Base-by-base conservation (phyloP, 176 grass and related monocot genomes). In the barley (Hordeum vulgare) region DNA sequence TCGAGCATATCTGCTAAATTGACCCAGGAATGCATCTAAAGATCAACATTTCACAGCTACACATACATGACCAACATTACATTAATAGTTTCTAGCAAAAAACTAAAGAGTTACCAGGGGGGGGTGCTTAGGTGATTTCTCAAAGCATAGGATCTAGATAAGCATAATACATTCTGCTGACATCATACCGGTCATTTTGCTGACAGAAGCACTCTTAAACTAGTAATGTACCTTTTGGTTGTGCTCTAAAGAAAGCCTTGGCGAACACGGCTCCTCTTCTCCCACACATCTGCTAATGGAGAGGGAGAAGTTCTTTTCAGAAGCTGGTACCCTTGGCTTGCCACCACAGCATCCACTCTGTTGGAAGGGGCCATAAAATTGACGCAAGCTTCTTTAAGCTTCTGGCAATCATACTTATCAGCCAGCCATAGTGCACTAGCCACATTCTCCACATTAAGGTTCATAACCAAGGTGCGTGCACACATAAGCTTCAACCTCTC, bases 401-500 rank as follows among this genome's bases (percentile, higher is more conserved):
- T 11, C 17, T 47, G 5, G 14, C 68, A 70, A 11, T 47, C 8
- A 37, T 77, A 76, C 47, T 58, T 68, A 25, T 87, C 80, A 58
- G 58, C 71, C 13, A 75, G 21, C 20, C 74, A 36, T 11, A 60
- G 31, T 35, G 13, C 71, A 26, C 45, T 66, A 40, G 75, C 76
- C 15, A 91, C 81, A 21, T 61, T 81, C 44, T 72, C 63, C 3
- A 31, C 66, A 72, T 65, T 41, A 62, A 88, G 74, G 35, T 5
- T 33, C 12, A 33, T 61, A 11, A 28, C 23, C 42, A 90, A 54
- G 18, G 57, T 74, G 20, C 35, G 9, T 60, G 21, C 57, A 77
- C 88, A 86, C 34, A 86, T 45, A 56, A 64, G 11, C 66, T 56
- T 82, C 58, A 90, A 58, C 73, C 88, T 64, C 17, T 60, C 61